These are phyloP conservation scores for Cladosporium sp. DNA, from an alignment of 2,329 filamentous ascomycete genomes.

Conservation along the genomic window DNA sequence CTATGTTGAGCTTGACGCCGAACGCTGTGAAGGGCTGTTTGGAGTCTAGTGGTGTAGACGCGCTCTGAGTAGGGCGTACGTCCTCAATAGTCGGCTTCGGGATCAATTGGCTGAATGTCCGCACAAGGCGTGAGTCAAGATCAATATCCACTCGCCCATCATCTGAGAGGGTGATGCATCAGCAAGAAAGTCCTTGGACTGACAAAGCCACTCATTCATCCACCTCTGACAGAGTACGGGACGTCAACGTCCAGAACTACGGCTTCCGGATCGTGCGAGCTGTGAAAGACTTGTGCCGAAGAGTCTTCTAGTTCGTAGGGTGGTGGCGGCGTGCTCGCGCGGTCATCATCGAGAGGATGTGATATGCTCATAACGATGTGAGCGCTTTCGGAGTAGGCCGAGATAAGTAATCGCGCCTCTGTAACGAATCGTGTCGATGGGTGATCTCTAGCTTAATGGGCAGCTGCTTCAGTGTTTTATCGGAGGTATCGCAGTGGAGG, in stretches of 20 bases:
- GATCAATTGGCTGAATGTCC: neutral
- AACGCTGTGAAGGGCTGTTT: conserved; percentile 18
- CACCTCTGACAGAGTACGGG: neutral
- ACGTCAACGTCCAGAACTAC: neutral
- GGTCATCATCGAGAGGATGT: neutral
- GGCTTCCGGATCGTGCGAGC: neutral
- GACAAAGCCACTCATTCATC: neutral
- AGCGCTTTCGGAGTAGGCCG: neutral
- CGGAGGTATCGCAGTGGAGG: neutral
- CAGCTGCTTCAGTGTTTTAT: neutral
- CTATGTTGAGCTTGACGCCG: conserved; percentile 58
- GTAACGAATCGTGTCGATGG: neutral
- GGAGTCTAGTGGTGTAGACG: neutral
- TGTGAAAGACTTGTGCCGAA: neutral
- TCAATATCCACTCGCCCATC: neutral
- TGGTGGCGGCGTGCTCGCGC: neutral
- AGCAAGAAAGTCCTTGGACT: neutral
- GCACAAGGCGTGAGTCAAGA: neutral
- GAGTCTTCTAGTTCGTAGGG: neutral
- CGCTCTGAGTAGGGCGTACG: neutral
- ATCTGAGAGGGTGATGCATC: neutral
- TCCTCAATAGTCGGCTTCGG: neutral
- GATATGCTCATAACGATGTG: neutral
- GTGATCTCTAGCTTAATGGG: neutral
- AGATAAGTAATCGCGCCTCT: neutral